Percentiles rank a stretch among this genome's conserved stretches.
Evolutionary conservation across 139 green algal genomes (phyloP).

Genomic region (Picochlorum sp.): DNA sequence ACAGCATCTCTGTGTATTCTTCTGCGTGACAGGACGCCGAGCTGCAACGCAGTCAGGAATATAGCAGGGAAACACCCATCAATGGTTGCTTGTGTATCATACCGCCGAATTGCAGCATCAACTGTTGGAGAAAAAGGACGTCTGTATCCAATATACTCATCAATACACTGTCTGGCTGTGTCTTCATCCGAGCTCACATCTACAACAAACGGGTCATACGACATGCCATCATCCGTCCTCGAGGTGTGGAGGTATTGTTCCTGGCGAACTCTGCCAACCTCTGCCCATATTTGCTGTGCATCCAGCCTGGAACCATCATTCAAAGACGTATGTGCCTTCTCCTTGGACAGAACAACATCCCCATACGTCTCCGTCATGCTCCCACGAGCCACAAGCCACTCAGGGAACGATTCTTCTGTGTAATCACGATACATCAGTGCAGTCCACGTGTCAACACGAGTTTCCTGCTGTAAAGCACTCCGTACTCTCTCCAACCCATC

Average conservation of each 20-base stretch:
- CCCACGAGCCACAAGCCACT: not conserved
- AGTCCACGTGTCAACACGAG: conserved; percentile 1
- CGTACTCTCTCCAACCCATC: not conserved
- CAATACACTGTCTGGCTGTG: too few relatives aligned
- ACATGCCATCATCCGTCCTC: too few relatives aligned
- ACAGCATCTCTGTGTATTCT: conserved; percentile 23
- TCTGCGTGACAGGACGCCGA: conserved; percentile 44
- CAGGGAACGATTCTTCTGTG: conserved; percentile 8
- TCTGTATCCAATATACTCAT: too few relatives aligned
- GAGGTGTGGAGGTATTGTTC: too few relatives aligned
- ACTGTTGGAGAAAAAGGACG: not conserved
- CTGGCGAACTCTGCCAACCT: too few relatives aligned
- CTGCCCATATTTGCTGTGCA: too few relatives aligned
- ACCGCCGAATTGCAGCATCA: conserved; percentile 2
- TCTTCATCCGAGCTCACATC: too few relatives aligned
- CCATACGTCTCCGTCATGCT: not conserved
- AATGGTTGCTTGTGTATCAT: conserved; percentile 21
- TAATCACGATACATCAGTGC: conserved; percentile 10
- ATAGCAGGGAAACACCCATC: conserved; percentile 53
- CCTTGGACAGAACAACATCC: too few relatives aligned
- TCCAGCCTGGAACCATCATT: too few relatives aligned
- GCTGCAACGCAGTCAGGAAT: conserved; percentile 37
- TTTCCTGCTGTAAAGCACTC: not conserved
- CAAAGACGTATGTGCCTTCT: too few relatives aligned
- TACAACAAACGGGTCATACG: too few relatives aligned